These are phyloP conservation scores for Microascus cirrosus DNA, from an alignment of 2,329 filamentous ascomycete genomes.

Conservation along the genomic window DNA sequence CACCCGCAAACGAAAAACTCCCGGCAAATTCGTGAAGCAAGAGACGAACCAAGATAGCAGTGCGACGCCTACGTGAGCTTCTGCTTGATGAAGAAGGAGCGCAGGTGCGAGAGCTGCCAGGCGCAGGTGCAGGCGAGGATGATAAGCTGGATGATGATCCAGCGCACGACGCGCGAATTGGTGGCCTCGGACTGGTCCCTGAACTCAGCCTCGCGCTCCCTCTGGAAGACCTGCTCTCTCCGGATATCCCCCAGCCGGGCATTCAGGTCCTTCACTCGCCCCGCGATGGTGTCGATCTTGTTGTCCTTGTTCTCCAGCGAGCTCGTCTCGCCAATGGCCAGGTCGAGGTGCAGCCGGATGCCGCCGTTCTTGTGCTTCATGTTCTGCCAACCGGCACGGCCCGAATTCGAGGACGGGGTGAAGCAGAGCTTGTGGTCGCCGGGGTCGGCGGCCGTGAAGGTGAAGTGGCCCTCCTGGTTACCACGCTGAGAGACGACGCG, in stretches of 20 bases:
- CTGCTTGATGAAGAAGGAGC: constrained; percentile 99
- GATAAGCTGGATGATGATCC: constrained; percentile 83
- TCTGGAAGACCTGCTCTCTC: constrained; percentile 91
- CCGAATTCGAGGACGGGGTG: constrained; percentile 65
- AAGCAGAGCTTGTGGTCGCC: constrained; percentile 96
- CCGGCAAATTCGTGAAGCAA: background rate
- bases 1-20: background rate
- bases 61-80: constrained; percentile 67
- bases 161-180: constrained; percentile 83
- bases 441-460: constrained; percentile 88
- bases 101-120: constrained; percentile 92
- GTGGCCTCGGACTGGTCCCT: constrained; percentile 93
- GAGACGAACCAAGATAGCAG: background rate
- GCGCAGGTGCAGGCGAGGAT: constrained; percentile 81
- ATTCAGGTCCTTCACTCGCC: constrained; percentile 84
- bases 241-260: constrained; percentile 76
- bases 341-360: constrained; percentile 75
- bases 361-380: constrained; percentile 55
- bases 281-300: constrained; percentile 82
- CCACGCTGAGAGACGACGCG: constrained; percentile 85
- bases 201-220: constrained; percentile 95
- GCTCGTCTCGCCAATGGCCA: constrained; percentile 90
- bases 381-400: constrained; percentile 61
- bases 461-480: constrained; percentile 68
- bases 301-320: constrained; percentile 92